phyloP scores from a whole-genome alignment of 371 early-diverging fungal species.

The Actinomortierella wolfii region DNA sequence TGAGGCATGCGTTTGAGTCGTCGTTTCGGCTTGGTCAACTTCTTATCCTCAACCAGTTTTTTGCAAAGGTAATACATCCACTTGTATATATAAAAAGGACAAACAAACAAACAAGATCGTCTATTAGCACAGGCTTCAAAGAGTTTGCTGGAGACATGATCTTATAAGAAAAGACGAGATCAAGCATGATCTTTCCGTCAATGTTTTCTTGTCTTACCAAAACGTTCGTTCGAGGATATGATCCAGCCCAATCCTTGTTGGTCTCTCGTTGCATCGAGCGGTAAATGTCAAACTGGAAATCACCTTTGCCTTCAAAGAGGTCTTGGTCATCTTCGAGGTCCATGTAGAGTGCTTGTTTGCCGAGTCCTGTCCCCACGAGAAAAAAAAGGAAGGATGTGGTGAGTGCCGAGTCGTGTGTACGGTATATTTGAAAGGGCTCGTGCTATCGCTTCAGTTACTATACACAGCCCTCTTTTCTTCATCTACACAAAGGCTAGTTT shows the following conservation, averaged over 20 bases:
- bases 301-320: constrained; percentile 72
- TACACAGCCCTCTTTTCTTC: not conserved
- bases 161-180: not conserved
- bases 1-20: too few relatives aligned
- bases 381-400: not conserved
- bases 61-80: too few relatives aligned
- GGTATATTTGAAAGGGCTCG: too few relatives aligned
- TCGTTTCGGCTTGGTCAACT: too few relatives aligned
- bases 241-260: constrained; percentile 55
- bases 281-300: constrained; percentile 82
- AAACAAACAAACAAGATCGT: not conserved
- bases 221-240: constrained; percentile 60
- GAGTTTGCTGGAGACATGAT: not conserved
- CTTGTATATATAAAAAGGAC: too few relatives aligned
- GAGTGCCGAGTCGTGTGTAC: not conserved
- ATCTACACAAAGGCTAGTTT: not conserved
- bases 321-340: constrained; percentile 55
- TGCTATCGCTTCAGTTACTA: too few relatives aligned
- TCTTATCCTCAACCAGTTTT: too few relatives aligned
- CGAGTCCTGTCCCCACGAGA: not conserved
- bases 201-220: constrained; percentile 39
- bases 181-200: too few relatives aligned
- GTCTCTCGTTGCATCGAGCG: constrained; percentile 67
- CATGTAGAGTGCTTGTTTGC: constrained; percentile 25
- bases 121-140: not conserved